Conservation (phyloP, 139 green algal genomes). For the Zygnema cylindricum region DNA sequence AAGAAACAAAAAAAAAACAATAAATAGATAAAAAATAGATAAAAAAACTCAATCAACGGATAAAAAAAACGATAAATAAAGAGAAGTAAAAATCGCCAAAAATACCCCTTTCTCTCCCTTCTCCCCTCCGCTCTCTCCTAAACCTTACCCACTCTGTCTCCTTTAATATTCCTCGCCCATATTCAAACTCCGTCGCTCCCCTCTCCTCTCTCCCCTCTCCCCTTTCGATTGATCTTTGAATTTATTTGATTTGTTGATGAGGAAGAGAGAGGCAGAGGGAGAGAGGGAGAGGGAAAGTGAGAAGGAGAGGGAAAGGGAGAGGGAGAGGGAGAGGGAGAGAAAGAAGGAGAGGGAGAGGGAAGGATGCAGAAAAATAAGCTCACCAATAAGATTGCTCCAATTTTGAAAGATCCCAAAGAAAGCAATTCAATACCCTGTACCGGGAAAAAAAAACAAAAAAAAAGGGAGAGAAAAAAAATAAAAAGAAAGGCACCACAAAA, state of each 20-base stretch:
- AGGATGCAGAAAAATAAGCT: neutral
- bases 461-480: too few relatives aligned
- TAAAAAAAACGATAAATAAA: neutral
- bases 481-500: too few relatives aligned
- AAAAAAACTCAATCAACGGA: neutral
- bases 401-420: constrained; percentile 81
- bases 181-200: too few relatives aligned
- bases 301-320: neutral
- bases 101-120: too few relatives aligned
- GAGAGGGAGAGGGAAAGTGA: neutral
- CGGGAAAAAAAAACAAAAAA: too few relatives aligned
- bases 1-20: constrained; percentile 7
- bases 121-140: too few relatives aligned
- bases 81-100: too few relatives aligned
- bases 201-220: too few relatives aligned
- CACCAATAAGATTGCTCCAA: constrained; percentile 85
- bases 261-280: neutral
- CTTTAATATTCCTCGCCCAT: too few relatives aligned
- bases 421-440: constrained; percentile 93
- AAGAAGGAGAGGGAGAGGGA: neutral
- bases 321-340: neutral
- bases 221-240: too few relatives aligned
- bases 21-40: neutral
- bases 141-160: too few relatives aligned
- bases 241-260: neutral